Evolutionary conservation across 164 flowering plant genomes (phyloP), one percentile per base, ranked within the genome.

Genomic region (Piper longum): DNA sequence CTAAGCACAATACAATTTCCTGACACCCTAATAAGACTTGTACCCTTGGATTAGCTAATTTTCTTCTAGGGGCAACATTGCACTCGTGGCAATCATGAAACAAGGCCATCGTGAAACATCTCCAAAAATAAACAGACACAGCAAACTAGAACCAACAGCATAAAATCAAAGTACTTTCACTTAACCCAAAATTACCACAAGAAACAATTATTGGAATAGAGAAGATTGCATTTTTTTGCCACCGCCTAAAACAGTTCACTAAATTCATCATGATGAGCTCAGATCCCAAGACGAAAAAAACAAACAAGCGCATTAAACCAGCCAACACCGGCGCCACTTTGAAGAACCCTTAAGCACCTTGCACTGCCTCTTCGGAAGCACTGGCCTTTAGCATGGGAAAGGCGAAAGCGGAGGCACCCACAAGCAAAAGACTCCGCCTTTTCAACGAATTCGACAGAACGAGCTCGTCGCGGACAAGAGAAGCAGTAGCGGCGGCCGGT

Each of bases 391-490:
- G 63, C 18, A 75, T 77, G 61, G 84, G 45, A 42, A 85, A 73
- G 0, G 95, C 84, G 72, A 87, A 72, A 58, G 83, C 73, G 0
- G 92, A 79, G 60, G 87, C 57, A 70, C 92, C 95, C 80, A 86
- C 51, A 61, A 86, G 60, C 19, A 87, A 57, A 72, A 87, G 43
- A 40, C 74, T 76, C 66, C 85, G 82, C 72, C 86, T 81, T 63
- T 69, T 67, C 66, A 64, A 55, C 69, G 41, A 71, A 61, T 44
- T 66, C n/a, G 36, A 36, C 66, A 73, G 74, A 41, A 57, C 66
- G 9, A 70, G 51, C 51, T 70, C 70, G 16, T 74, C 76, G 2
- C 39, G 77, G 55, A 58, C 57, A 64, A 70, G 11, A 45, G 67
- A 74, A 66, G 81, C 83, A 73, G 36, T 26, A 26, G 71, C 70